Conservation (phyloP, 305 asterid genomes). For the Fraxinus platypoda region DNA sequence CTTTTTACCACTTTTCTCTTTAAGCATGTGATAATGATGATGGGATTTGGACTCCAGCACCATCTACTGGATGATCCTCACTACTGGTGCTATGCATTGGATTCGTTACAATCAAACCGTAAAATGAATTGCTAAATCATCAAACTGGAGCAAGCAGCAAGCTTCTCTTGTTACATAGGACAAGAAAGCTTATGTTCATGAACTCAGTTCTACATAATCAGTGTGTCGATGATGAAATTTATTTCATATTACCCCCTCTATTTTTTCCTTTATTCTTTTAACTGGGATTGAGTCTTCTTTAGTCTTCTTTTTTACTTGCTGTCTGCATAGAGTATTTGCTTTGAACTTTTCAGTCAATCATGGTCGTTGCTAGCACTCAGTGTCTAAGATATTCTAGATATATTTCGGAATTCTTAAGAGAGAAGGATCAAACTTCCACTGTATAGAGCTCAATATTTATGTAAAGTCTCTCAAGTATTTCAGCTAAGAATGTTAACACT, state of each 20-base stretch:
- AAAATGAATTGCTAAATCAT: neutral
- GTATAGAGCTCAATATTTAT: constrained; percentile 9
- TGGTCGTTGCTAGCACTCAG: neutral
- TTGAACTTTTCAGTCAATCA: constrained; percentile 5
- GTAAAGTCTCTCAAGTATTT: neutral
- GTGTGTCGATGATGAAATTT: constrained; percentile 8
- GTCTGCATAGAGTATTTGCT: neutral
- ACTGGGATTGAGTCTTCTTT: neutral
- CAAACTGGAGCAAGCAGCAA: neutral
- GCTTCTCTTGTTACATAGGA: neutral
- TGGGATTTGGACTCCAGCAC: neutral
- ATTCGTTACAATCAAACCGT: neutral
- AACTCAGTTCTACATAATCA: neutral
- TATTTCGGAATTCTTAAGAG: neutral
- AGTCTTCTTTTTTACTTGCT: neutral
- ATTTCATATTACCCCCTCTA: neutral
- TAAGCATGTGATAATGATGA: neutral
- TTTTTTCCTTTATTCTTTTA: neutral
- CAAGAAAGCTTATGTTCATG: neutral
- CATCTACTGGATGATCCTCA: neutral
- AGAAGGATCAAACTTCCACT: neutral
- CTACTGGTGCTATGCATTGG: neutral
- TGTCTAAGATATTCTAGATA: neutral
- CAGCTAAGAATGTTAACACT: neutral
- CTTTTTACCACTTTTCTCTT: neutral